A percentile compares a stretch with the other conserved stretches of the same genome.
These are phyloP conservation scores for Cutaneotrichosporon spelunceum DNA, from an alignment of 1,284 basidiomycete genomes.

Conservation along the genomic window DNA sequence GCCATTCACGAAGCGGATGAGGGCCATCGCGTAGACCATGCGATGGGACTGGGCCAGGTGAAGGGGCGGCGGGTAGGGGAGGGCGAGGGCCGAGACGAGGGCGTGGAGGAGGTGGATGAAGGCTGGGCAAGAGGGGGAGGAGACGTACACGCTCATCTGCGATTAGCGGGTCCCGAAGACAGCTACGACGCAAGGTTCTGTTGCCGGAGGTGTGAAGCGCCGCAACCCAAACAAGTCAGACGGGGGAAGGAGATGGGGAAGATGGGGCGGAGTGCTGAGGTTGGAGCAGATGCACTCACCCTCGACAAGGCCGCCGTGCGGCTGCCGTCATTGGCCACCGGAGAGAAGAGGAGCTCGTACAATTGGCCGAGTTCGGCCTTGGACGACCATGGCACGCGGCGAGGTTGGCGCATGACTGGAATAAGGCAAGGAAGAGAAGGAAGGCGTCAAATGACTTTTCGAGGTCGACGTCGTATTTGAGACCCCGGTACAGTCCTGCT, in stretches of 20 bases:
- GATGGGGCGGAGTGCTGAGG: background rate
- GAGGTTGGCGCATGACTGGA: constrained; percentile 67
- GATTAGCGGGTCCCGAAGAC: constrained; percentile 3
- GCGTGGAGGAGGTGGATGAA: constrained; percentile 57
- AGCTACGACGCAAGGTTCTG: too few relatives aligned
- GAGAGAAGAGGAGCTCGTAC: constrained; percentile 72
- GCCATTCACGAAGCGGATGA: constrained; percentile 85
- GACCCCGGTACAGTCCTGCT: background rate
- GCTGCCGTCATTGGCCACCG: constrained; percentile 60
- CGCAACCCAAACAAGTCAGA: too few relatives aligned
- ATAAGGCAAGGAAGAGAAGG: background rate
- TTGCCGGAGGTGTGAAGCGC: too few relatives aligned
- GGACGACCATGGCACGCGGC: constrained; percentile 77
- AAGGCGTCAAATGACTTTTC: background rate
- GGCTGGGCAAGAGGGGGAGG: constrained; percentile 72
- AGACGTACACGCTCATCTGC: constrained; percentile 65
- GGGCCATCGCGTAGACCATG: constrained; percentile 65
- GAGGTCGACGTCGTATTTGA: background rate
- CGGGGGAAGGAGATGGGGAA: too few relatives aligned
- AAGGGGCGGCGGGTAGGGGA: constrained; percentile 55
- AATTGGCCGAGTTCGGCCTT: constrained; percentile 73
- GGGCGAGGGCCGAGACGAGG: constrained; percentile 62
- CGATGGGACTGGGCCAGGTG: constrained; percentile 56
- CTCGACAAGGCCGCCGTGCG: constrained; percentile 66
- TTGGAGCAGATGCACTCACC: constrained; percentile 54